Percentiles rank a stretch among this genome's conserved stretches.
phyloP scores from a whole-genome alignment of 441 rosid genomes.

The Theobroma grandiflorum region DNA sequence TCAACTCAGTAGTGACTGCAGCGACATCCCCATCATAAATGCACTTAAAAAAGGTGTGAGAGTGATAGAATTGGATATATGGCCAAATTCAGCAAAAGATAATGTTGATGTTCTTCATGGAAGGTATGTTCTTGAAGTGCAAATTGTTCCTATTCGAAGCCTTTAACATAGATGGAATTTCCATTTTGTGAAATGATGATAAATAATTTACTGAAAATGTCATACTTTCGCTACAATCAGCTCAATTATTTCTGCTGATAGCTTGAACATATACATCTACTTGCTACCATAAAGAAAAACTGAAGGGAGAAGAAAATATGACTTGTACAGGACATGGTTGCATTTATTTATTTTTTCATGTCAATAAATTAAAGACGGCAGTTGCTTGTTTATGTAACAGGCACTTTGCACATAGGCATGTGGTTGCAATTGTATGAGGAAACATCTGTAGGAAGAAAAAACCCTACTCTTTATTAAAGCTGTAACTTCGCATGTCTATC shows the following conservation, averaged over 20 bases:
- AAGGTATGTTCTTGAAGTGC: conserved; percentile 54
- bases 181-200: neutral
- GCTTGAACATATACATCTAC: neutral
- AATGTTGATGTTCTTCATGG: conserved; percentile 88
- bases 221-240: too few relatives aligned
- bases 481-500: neutral
- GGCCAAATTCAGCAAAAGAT: conserved; percentile 86
- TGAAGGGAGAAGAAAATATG: neutral
- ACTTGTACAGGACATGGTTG: neutral
- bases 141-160: neutral
- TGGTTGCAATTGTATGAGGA: neutral
- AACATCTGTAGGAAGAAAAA: neutral
- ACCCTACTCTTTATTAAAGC: neutral
- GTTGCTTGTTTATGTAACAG: neutral
- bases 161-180: neutral
- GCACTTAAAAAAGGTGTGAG: conserved; percentile 85
- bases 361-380: neutral
- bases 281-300: neutral
- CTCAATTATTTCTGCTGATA: neutral
- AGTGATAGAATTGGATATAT: conserved; percentile 91
- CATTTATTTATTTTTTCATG: neutral
- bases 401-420: neutral
- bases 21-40: conserved; percentile 75
- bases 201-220: neutral
- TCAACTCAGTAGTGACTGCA: conserved; percentile 93